Evolutionary conservation across 1,284 basidiomycete genomes (phyloP), one percentile per base, ranked within the genome.

Genomic region (Heterobasidion parviporum): DNA sequence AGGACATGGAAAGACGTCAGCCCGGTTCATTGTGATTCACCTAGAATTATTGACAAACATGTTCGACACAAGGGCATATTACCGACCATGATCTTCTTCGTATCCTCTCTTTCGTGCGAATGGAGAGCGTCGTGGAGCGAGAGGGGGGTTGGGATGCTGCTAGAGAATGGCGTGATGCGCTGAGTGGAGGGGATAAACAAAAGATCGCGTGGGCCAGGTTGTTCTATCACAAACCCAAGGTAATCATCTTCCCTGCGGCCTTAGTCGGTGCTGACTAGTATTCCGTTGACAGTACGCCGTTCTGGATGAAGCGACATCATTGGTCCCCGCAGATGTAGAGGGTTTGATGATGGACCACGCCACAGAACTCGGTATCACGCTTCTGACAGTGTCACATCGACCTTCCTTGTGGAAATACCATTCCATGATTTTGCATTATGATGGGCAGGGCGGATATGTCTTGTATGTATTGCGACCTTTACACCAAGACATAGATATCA

Each of bases 381-480:
- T 96, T 34, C 74, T 97, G 63, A 96, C 93, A 1, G 93, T 96
- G 47, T 94, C 90, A 20, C 93, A 96, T 72, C 83, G 92, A 14
- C 92, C 94, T 10, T 94, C 91, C 41, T 72, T 98, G 61, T 98
- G 94, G 94, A 93, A 94, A 68, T 94, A 97, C 68, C 95, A 99
- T 71, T 83, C 85, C 32, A 87, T 89, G 69, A 94, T 98, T 57
- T 73, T 98, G 58, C 94, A 95, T 65, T 94, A 92, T 66, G 88
- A 91, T 63, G 88, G 87, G 2, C 83, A 87, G 66, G 89, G 89
- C 35, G 86, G 87, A 63, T 92, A 92, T 68, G 81, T 89, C 14
- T 92, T 98, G 86, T 92, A 64, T 61, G 89, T 79, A 16, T 32
- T 47, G 53, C 44, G 26, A 26, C 26, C 50, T 44, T 36, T 43